phyloP scores from a whole-genome alignment of 768 basidiomycete species.

The Tulasnella sp. region DNA sequence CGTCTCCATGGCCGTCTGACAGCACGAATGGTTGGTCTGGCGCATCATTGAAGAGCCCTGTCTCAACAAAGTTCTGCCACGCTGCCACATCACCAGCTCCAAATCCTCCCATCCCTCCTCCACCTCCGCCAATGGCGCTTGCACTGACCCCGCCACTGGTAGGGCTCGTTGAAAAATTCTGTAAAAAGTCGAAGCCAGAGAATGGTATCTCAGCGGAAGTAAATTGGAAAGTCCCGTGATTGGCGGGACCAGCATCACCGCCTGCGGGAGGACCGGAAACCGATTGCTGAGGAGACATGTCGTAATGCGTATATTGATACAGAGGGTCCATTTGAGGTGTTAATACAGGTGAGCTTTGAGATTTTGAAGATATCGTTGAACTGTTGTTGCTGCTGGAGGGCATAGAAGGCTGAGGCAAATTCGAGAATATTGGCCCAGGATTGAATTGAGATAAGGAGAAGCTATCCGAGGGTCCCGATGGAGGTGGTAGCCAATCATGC shows the following conservation, averaged over 20 bases:
- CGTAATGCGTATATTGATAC: too few relatives aligned
- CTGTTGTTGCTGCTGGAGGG: too few relatives aligned
- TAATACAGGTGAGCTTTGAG: neutral
- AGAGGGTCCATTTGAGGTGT: neutral
- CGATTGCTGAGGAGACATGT: too few relatives aligned
- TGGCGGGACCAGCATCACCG: neutral
- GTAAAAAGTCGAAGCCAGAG: constrained; percentile 71
- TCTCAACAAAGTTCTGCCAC: constrained; percentile 45
- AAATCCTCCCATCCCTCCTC: neutral
- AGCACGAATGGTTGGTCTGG: constrained; percentile 20
- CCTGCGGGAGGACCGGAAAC: too few relatives aligned
- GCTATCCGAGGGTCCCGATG: neutral
- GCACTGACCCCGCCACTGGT: neutral
- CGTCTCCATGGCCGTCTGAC: neutral
- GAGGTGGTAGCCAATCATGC: constrained; percentile 13
- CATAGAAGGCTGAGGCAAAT: neutral
- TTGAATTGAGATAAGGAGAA: constrained; percentile 4
- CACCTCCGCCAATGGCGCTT: neutral
- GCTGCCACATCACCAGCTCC: constrained; percentile 3
- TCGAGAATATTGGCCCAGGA: neutral
- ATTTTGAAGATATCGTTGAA: neutral
- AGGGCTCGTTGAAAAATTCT: constrained; percentile 44
- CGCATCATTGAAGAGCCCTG: constrained; percentile 15
- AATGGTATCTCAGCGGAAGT: constrained; percentile 59
- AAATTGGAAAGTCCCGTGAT: constrained; percentile 40